Percentiles rank a stretch among this genome's conserved stretches.
These are phyloP conservation scores for Pseudogymnoascus sp. DNA, from an alignment of 2,329 filamentous ascomycete species.

Conservation along the genomic window DNA sequence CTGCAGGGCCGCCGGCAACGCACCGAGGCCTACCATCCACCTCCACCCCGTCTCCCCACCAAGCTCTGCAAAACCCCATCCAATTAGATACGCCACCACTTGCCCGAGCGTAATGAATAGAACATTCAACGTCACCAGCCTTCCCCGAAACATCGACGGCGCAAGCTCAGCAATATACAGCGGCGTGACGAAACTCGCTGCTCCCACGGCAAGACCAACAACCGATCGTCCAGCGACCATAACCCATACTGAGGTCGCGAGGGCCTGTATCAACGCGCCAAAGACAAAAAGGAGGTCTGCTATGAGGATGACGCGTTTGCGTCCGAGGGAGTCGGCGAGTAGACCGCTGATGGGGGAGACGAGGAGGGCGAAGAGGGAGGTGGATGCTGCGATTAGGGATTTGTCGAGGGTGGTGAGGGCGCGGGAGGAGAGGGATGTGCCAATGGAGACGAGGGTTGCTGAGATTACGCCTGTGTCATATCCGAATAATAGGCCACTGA, in stretches of 20 bases:
- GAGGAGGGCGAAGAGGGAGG: constrained; percentile 57
- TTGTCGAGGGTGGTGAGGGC: constrained; percentile 56
- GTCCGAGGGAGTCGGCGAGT: constrained; percentile 54
- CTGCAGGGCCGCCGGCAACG: constrained; percentile 67
- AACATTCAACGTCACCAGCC: constrained; percentile 72
- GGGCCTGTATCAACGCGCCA: constrained; percentile 60
- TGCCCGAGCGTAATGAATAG: constrained; percentile 84
- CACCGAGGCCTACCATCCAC: constrained; percentile 85
- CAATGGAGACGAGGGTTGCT: constrained; percentile 58
- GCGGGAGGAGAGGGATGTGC: constrained; percentile 48
- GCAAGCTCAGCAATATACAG: constrained; percentile 84
- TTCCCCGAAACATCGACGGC: constrained; percentile 66
- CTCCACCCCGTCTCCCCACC: constrained; percentile 61
- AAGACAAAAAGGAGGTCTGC: constrained; percentile 60
- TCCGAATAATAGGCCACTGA: constrained; percentile 61
- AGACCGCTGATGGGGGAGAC: constrained; percentile 57
- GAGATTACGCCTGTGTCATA: constrained; percentile 65
- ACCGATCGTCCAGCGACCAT: constrained; percentile 64
- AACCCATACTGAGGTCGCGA: constrained; percentile 45
- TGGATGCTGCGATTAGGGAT: constrained; percentile 63
- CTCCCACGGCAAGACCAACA: constrained; percentile 66
- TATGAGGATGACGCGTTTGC: constrained; percentile 54
- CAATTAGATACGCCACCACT: constrained; percentile 78
- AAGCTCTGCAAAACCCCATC: constrained; percentile 61
- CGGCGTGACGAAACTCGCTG: constrained; percentile 74